phyloP scores from a whole-genome alignment of 441 rosid genomes.

The Croton laevigatus region DNA sequence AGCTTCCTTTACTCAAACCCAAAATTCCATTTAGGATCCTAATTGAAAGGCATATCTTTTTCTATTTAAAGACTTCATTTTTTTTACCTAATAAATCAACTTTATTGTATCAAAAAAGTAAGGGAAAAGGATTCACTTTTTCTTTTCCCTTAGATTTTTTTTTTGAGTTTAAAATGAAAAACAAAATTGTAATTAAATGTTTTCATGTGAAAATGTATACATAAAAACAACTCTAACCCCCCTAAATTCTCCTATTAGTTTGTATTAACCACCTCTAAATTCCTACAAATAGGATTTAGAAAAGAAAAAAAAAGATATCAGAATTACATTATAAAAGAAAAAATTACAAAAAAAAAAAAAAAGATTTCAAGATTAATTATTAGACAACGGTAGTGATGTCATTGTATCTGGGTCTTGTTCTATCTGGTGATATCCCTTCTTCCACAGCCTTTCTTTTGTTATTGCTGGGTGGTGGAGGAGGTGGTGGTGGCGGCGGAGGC shows the following conservation, averaged over 20 bases:
- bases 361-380: conserved; percentile 9
- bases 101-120: too few species aligned
- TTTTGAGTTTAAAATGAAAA: background rate
- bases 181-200: conserved; percentile 24
- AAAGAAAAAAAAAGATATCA: background rate
- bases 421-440: conserved; percentile 58
- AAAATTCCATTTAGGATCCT: background rate
- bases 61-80: too few species aligned
- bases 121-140: background rate
- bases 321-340: conserved; percentile 10
- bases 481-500: conserved; percentile 8
- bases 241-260: conserved; percentile 30
- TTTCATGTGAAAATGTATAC: conserved; percentile 24
- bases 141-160: too few species aligned
- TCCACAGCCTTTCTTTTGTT: conserved; percentile 69
- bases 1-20: too few species aligned
- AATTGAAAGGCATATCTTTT: background rate
- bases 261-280: conserved; percentile 13
- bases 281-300: background rate
- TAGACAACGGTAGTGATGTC: conserved; percentile 51
- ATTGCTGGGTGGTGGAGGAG: conserved; percentile 21
- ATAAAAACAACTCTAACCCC: conserved; percentile 16
- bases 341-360: background rate
- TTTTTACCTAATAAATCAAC: too few species aligned
- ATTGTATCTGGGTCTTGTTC: conserved; percentile 56